Evolutionary conservation across 2,329 filamentous ascomycete species (phyloP), one percentile per base, ranked within the genome.

Genomic region (Talaromyces verruculosus): DNA sequence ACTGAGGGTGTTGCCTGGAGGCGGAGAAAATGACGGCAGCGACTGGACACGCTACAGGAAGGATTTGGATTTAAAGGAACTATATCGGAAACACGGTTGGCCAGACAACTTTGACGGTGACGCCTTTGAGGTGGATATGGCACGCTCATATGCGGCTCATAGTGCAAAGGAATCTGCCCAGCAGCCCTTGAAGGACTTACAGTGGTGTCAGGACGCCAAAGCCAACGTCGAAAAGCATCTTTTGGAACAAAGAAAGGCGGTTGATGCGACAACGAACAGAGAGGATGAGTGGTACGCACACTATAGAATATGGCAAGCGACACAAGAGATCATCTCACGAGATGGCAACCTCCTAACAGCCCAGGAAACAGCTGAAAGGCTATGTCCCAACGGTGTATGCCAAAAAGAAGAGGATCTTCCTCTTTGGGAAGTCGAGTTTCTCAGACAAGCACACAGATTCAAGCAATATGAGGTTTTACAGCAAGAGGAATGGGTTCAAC

Each of bases 71-170:
- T 33, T 37, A 37, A 37, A 37, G 35, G 35, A 11, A 37, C 8
- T 37, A 10, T 37, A 37, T 45, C 61, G 19, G 17, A 51, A 41
- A 41, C 10, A 68, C 22, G 69, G 70, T n/a, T 71, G 71, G 70
- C 69, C 67, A 11, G 67, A 67, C 35, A 33, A 64, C 3, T 69
- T 71, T 45, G 62, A 71, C 28, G 68, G 70, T n/a, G 64, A 69
- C 1, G 55, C 45, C 5, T 71, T 71, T 35, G 33, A 67, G 11
- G 61, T 71, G 2, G 67, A 62, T 17, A n/a, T 58, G 39, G 61
- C 51, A 28, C 64, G 69, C 13, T 61, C 47, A 25, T 35, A 67
- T 35, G 49, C 37, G 11, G 62, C 30, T 19, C 57, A 10, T 8
- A 2, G 37, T n/a, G 57, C 57, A 17, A 43, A 60, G 19, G 13